Conservation (phyloP, 164 flowering plant genomes). For the Stephania yunnanensis region DNA sequence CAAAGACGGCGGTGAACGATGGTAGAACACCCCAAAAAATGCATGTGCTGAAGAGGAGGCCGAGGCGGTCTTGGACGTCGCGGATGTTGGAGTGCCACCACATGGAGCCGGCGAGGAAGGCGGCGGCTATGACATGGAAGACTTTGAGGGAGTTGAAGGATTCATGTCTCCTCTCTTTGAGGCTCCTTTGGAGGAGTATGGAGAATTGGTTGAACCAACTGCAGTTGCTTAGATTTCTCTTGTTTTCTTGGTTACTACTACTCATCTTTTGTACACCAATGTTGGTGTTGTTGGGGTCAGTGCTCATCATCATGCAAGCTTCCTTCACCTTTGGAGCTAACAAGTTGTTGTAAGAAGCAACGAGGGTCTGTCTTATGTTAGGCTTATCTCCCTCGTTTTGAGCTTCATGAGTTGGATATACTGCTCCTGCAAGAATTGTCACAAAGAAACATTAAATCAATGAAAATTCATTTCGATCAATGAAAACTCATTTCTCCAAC, state of each 20-base stretch:
- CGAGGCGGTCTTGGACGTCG: constrained; percentile 70
- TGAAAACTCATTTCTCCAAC: too few relatives aligned
- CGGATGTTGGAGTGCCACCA: constrained; percentile 77
- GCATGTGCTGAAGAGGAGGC: constrained; percentile 75
- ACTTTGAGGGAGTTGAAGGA: constrained; percentile 59
- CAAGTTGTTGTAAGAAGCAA: constrained; percentile 49
- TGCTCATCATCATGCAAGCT: constrained; percentile 41
- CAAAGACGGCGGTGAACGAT: constrained; percentile 57
- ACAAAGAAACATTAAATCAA: not conserved
- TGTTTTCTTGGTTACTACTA: constrained; percentile 5
- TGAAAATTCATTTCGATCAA: too few relatives aligned
- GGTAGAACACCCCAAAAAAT: constrained; percentile 94
- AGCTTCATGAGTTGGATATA: constrained; percentile 39
- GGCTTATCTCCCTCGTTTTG: constrained; percentile 49
- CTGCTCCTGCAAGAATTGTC: constrained; percentile 47
- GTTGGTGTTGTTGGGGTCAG: constrained; percentile 3
- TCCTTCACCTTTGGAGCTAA: constrained; percentile 68
- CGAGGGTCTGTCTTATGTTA: constrained; percentile 50
- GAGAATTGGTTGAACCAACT: constrained; percentile 65
- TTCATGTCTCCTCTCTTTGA: constrained; percentile 74
- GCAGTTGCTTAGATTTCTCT: constrained; percentile 8
- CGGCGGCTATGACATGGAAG: constrained; percentile 63
- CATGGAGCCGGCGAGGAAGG: constrained; percentile 57
- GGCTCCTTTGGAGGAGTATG: constrained; percentile 64
- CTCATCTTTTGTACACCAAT: constrained; percentile 3